These are phyloP conservation scores for Micractinium conductrix DNA, from an alignment of 139 green algal species.

Conservation along the genomic window DNA sequence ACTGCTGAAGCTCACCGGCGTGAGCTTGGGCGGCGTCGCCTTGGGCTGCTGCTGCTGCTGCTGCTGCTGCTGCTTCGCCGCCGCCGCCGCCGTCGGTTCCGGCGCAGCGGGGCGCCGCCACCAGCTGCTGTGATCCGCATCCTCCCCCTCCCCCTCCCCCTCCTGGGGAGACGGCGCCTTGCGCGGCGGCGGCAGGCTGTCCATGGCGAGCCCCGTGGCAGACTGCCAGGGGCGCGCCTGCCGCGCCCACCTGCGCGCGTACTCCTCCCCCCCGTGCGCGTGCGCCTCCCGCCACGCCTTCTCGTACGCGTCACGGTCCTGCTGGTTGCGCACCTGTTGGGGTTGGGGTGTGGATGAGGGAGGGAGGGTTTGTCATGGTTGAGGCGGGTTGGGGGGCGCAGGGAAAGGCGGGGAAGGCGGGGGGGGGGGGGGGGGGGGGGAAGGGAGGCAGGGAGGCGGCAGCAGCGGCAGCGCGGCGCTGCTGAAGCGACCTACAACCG, in stretches of 20 bases:
- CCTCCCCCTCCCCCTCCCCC: background rate
- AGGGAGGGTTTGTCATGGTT: background rate
- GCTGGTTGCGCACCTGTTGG: conserved; percentile 37
- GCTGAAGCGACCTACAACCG: background rate
- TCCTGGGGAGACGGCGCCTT: background rate
- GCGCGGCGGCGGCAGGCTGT: too few species aligned
- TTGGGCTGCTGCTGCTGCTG: too few species aligned
- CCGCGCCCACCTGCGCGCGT: conserved; percentile 17
- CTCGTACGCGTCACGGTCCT: conserved; percentile 21
- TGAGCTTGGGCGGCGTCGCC: conserved; percentile 3
- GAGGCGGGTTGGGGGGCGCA: background rate
- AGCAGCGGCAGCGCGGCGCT: background rate
- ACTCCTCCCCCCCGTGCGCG: background rate
- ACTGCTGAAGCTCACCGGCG: background rate
- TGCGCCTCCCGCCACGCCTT: conserved; percentile 29
- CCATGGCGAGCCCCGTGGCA: background rate
- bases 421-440: too few species aligned
- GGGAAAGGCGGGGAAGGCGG: background rate
- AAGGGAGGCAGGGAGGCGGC: background rate
- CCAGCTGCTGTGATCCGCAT: background rate
- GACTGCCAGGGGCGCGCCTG: background rate
- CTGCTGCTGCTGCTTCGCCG: too few species aligned
- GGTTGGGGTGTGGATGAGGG: background rate
- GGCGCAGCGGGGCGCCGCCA: background rate
- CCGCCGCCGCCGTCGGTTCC: too few species aligned